phyloP scores from a whole-genome alignment of 2,329 filamentous ascomycete species.

The Furcasterigmium furcatum region DNA sequence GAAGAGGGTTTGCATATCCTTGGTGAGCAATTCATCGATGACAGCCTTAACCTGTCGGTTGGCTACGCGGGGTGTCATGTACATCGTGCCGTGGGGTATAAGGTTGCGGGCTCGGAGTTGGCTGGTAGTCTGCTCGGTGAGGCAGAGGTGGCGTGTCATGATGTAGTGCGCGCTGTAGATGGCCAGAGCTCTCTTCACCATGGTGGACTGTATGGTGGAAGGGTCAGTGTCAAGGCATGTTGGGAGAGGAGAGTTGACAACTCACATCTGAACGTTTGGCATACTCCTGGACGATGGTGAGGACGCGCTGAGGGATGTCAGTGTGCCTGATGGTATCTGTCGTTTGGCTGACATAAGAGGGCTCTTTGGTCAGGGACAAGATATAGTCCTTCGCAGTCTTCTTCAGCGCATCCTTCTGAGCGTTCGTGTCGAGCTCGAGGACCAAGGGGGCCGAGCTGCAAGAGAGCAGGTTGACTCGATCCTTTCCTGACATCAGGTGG shows the following conservation, averaged over 20 bases:
- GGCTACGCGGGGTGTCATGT: slow-evolving; percentile 50
- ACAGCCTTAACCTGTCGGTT: slow-evolving; percentile 55
- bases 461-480: slow-evolving; percentile 35
- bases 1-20: slow-evolving; percentile 49
- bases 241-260: too few relatives aligned
- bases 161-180: slow-evolving; percentile 57
- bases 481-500: slow-evolving; percentile 36
- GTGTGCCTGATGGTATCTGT: slow-evolving; percentile 44
- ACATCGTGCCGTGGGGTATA: slow-evolving; percentile 38
- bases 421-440: slow-evolving; percentile 37
- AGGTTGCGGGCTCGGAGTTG: slow-evolving; percentile 33
- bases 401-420: slow-evolving; percentile 41
- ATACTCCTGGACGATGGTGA: slow-evolving; percentile 46
- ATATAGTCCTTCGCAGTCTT: slow-evolving; percentile 46
- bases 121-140: slow-evolving; percentile 28
- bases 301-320: slow-evolving; percentile 39
- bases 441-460: slow-evolving; percentile 46
- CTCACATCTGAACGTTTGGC: slow-evolving; percentile 40
- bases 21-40: slow-evolving; percentile 51
- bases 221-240: too few relatives aligned
- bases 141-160: slow-evolving; percentile 50
- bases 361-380: slow-evolving; percentile 43
- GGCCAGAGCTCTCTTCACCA: slow-evolving; percentile 50
- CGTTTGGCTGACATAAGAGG: slow-evolving; percentile 44
- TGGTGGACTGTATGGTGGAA: slow-evolving; percentile 29